Base-by-base conservation (phyloP, 1,284 basidiomycete genomes). In the Wallemia hederae region DNA sequence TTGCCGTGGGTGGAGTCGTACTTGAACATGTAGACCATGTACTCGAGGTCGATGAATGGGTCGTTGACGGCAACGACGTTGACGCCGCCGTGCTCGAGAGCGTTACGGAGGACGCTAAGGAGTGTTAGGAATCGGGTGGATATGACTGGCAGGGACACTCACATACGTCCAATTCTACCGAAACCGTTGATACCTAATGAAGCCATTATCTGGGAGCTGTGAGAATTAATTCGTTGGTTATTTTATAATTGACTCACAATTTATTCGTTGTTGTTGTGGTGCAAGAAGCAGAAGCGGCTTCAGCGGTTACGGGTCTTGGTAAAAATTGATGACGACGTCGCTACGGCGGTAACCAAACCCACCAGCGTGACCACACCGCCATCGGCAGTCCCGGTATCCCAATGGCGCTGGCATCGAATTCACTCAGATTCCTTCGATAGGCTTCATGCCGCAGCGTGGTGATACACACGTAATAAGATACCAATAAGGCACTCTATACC, bases 21-120 rank as follows among this genome's bases (percentile, higher is more conserved):
- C 80, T 96, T 97, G 86, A 97, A 94, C 91, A 98, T 94, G 82
- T 98, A 96, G 71, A 88, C 89, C 88, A 92, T 91, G 80, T 94
- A 94, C 11, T 84, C 80, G 66, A 92, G 82, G 72, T 88, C 82
- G 68, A 94, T 92, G 82, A 94, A 96, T 63, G 89, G 89, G 75
- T 91, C 86, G 77, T 91, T 91, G 67, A 92, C 74, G 62, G 87
- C 86, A 63, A 88, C 81, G 68, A 94, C 79, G 17, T 89, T 76
- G 69, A 91, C 78, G 62, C 82, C 82, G 62, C 76, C 73, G 70
- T 81, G 75, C 67, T 81, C 75, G 67, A 96, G 77, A 62, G 89
- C 89, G 78, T 97, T 97, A 70, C 92, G 85, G 74, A 87, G 78
- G 66, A 98, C 94, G 72, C 98, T 94, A 49, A 49, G 3, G 11